Evolutionary conservation across 2,329 filamentous ascomycete species (phyloP).

Genomic region (Ophiostoma angusticollis): DNA sequence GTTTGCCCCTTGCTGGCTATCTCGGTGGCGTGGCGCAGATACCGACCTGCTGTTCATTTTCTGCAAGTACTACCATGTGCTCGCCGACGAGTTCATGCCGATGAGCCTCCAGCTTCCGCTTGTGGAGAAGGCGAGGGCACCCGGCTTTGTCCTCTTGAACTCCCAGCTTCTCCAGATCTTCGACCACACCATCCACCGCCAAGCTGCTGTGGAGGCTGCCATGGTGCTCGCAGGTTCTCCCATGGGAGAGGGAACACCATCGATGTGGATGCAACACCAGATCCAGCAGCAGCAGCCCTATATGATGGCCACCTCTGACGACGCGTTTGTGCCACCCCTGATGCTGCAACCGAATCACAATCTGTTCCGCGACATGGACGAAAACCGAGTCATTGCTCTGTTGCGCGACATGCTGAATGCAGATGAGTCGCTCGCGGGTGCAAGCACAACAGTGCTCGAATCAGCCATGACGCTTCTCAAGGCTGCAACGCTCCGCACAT

Average conservation of each 20-base stretch:
- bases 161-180: conserved; percentile 68
- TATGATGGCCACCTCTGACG: conserved; percentile 18
- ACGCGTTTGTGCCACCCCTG: conserved; percentile 38
- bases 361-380: conserved; percentile 67
- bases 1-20: conserved; percentile 65
- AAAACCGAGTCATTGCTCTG: conserved; percentile 73
- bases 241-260: conserved; percentile 14
- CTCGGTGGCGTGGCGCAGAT: conserved; percentile 75
- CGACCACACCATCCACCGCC: conserved; percentile 73
- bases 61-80: conserved; percentile 72
- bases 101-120: conserved; percentile 32
- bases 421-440: conserved; percentile 27
- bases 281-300: conserved; percentile 7
- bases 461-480: conserved; percentile 63
- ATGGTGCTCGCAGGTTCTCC: conserved; percentile 23
- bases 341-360: conserved; percentile 43
- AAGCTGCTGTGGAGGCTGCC: conserved; percentile 40
- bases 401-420: conserved; percentile 65
- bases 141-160: conserved; percentile 68
- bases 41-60: conserved; percentile 89
- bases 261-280: conserved; percentile 7
- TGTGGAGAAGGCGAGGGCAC: conserved; percentile 48
- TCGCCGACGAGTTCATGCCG: conserved; percentile 62
- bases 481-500: conserved; percentile 60
- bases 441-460: conserved; percentile 60